Percentiles rank a stretch among this genome's conserved stretches.
These are phyloP conservation scores for Boletus rufocinnamomeus DNA, from an alignment of 768 basidiomycete genomes.

Conservation along the genomic window DNA sequence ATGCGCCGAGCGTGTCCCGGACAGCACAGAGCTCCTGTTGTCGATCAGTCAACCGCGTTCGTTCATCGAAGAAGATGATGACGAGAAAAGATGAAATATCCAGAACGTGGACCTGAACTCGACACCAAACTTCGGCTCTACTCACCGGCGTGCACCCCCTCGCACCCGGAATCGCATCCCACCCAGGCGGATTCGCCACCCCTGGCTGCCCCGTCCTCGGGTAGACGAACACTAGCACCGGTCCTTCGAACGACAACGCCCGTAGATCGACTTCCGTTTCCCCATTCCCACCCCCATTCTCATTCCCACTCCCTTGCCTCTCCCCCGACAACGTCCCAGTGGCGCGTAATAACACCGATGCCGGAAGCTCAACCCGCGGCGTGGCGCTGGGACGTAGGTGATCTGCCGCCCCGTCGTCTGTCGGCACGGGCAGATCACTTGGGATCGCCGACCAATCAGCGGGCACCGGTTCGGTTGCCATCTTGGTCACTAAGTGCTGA, in stretches of 20 bases:
- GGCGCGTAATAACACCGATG: conserved; percentile 6
- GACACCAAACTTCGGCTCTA: no score
- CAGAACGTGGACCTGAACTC: no score
- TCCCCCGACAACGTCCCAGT: not conserved
- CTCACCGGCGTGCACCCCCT: conserved; percentile 28
- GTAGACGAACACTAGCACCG: conserved; percentile 27
- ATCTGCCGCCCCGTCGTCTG: conserved; percentile 19
- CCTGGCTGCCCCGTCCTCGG: conserved; percentile 24
- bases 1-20: conserved; percentile 9
- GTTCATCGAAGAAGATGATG: not conserved
- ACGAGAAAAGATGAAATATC: not conserved
- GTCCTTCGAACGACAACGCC: conserved; percentile 17
- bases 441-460: conserved; percentile 16
- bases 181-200: conserved; percentile 13
- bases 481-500: not conserved
- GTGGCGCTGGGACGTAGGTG: conserved; percentile 2
- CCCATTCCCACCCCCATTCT: not conserved
- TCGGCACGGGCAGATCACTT: conserved; percentile 12
- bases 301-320: no score
- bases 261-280: conserved; percentile 12
- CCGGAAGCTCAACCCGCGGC: conserved; percentile 1
- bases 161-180: conserved; percentile 28
- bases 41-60: not conserved
- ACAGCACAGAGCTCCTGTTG: conserved; percentile 23
- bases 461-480: not conserved